Base-by-base conservation (phyloP, 225 moss, liverwort and hornwort genomes). In the Lunularia cruciata region DNA sequence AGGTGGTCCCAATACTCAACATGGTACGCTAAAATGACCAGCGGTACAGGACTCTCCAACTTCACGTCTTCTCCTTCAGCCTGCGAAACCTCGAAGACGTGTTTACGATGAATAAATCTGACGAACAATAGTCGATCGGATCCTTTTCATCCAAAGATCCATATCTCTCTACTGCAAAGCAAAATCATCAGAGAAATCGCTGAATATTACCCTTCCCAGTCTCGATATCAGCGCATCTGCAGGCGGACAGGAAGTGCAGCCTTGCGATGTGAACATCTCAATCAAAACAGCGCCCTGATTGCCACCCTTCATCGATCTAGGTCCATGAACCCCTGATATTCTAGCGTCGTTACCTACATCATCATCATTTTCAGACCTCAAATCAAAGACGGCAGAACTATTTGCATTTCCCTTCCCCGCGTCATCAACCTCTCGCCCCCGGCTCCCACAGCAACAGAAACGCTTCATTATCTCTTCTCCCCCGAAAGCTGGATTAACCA, bases 1-100 rank as follows among this genome's bases (percentile, higher is more conserved):
- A 96, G 72, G 62, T 96, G 90, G 60, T 96, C 92, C 95, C 95
- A 96, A 71, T 90, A 92, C 58, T 96, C 90, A 46, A 96, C 95
- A 68, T 96, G 95, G 75, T 80, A 96, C 19, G 92, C 92, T 70
- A 96, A 65, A 43, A 92, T 73, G 47, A 96, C 76, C 6, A 78
- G 52, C 27, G 77, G 82, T 27, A 86, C 84, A 14, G 87, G 80
- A 16, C 81, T 76, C 40, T 87, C 92, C 34, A 79, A 73, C 15
- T 67, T 70, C 47, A 63, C 75, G 55, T 89, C 83, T 12, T 59
- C 73, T 34, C 88, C 89, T 73, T 78, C 72, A 47, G 88, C 92
- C 83, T 96, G 95, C 20, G 26, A 57, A 13, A 8, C 59, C 38
- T 26, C 69, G n/a, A 19, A 27, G 27, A 47, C 4, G 10, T 65